Evolutionary conservation across 179 eudicot species (phyloP).

Genomic region (Patellifolia procumbens): DNA sequence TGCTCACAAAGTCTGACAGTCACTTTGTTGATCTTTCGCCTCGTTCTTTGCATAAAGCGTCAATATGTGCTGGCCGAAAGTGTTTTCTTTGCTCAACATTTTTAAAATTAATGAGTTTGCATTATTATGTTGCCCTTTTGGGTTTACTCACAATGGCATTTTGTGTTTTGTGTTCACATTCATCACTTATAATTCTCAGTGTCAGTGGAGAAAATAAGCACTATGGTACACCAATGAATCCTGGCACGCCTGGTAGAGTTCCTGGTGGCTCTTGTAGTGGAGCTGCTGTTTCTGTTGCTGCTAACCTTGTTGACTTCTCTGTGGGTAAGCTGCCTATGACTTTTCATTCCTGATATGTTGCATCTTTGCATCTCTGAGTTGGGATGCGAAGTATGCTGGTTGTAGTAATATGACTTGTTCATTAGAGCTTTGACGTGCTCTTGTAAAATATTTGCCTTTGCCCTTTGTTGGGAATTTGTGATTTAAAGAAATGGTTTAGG

Average conservation of each 20-base stretch:
- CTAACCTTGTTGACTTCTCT: slow-evolving; percentile 81
- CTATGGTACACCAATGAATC: slow-evolving; percentile 86
- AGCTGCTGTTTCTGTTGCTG: slow-evolving; percentile 96
- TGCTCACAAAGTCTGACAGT: too few species aligned
- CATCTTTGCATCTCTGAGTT: slow-evolving; percentile 12
- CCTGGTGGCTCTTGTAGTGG: slow-evolving; percentile 97
- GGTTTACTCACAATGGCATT: slow-evolving; percentile 3
- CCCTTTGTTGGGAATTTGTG: not conserved
- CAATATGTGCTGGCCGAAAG: too few species aligned
- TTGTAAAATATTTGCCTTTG: not conserved
- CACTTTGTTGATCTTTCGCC: too few species aligned
- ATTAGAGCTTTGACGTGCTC: not conserved
- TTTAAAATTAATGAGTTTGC: slow-evolving; percentile 1
- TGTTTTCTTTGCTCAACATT: not conserved
- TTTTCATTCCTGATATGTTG: not conserved
- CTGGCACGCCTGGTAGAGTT: slow-evolving; percentile 59
- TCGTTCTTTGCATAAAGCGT: too few species aligned
- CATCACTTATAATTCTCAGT: slow-evolving; percentile 44
- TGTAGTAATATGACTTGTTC: not conserved
- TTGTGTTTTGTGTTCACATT: slow-evolving; percentile 14
- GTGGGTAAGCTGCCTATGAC: slow-evolving; percentile 57
- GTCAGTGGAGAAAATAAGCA: slow-evolving; percentile 85
- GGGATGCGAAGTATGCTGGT: not conserved
- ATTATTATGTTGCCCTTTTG: slow-evolving; percentile 2
- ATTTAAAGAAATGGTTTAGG: too few species aligned